Evolutionary conservation across 1,139 yeast species (phyloP).

Genomic region (Yamadazyma pseudoaaseri): DNA sequence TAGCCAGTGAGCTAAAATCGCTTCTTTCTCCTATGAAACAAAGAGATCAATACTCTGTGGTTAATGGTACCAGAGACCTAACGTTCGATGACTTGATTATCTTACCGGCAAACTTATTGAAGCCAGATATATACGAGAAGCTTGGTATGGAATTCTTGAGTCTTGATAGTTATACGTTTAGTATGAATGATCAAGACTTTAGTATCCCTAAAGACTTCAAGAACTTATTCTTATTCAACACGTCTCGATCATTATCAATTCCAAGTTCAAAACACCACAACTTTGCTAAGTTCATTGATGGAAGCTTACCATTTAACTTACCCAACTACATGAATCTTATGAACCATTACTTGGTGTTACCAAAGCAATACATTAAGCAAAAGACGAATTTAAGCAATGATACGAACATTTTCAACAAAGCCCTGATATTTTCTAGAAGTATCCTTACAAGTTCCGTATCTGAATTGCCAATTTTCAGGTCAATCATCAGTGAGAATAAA

Average conservation of each 20-base stretch:
- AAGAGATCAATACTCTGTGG: not conserved
- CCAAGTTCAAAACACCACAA: slow-evolving; percentile 11
- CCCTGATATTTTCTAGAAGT: slow-evolving; percentile 19
- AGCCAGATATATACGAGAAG: slow-evolving; percentile 16
- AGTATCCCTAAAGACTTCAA: slow-evolving; percentile 26
- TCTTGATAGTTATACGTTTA: slow-evolving; percentile 12
- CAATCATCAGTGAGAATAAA: slow-evolving; percentile 18
- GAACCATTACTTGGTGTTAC: slow-evolving; percentile 35
- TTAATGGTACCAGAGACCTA: not conserved
- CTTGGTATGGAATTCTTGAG: slow-evolving; percentile 22
- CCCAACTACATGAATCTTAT: slow-evolving; percentile 29
- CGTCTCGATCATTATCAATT: slow-evolving; percentile 16
- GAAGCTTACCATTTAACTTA: slow-evolving; percentile 31
- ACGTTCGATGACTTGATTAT: slow-evolving; percentile 16
- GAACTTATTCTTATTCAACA: slow-evolving; percentile 35
- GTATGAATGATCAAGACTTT: slow-evolving; percentile 8
- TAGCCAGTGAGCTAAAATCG: slow-evolving; percentile 15
- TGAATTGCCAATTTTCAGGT: slow-evolving; percentile 22
- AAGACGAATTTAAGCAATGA: slow-evolving; percentile 6
- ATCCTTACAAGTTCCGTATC: slow-evolving; percentile 18
- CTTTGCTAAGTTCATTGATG: slow-evolving; percentile 21
- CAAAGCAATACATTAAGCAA: slow-evolving; percentile 15
- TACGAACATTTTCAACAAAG: slow-evolving; percentile 6
- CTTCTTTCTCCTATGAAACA: slow-evolving; percentile 8
- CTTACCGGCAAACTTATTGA: slow-evolving; percentile 24